Base-by-base conservation (phyloP, 768 basidiomycete genomes). In the Flagelloscypha sp. region DNA sequence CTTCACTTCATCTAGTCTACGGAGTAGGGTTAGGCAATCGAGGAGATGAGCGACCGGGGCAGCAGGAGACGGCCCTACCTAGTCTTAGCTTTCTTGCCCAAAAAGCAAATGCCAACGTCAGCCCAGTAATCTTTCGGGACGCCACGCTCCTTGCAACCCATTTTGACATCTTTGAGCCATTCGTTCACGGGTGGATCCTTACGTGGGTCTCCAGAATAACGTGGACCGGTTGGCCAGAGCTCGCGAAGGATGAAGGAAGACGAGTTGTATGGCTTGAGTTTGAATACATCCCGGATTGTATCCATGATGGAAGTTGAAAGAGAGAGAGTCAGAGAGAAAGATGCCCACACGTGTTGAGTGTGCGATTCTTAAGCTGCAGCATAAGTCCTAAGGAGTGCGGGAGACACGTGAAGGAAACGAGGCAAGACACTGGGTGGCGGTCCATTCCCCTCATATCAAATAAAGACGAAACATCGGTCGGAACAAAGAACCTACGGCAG, bases 61-160 rank as follows among this genome's bases (percentile, higher is more conserved):
- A 25, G 19, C 17, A 22, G 9, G 6, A 6, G 23, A 18, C 24
- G 35, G 47, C n/a, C 56, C 29, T 36, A 70, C 63, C 79, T 71
- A 24, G 63, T 63, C 54, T 63, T 75, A n/a, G 84, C 82, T 46
- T 75, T 73, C 24, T 69, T 69, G 1, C 76, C 80, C 69, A 87
- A 73, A 53, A 72, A 84, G 48, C 79, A 76, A 51, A 84, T 81
- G 15, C 72, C 84, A 33, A 81, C 81, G 46, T 82, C 82, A 63
- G 84, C 75, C 84, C 84, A 86, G 56, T 72, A 85, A 45, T 85
- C 82, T 52, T 81, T 72, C 24, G 84, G 84, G 17, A 87, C 70
- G 33, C 79, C 74, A 43, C 76, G 72, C 45, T 80, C 66, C 35
- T 70, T 49, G 44, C 83, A 85, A n/a, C 82, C 84, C 23, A 68